Base-by-base conservation (phyloP, 176 grass and related monocot genomes). In the Oryza punctata region DNA sequence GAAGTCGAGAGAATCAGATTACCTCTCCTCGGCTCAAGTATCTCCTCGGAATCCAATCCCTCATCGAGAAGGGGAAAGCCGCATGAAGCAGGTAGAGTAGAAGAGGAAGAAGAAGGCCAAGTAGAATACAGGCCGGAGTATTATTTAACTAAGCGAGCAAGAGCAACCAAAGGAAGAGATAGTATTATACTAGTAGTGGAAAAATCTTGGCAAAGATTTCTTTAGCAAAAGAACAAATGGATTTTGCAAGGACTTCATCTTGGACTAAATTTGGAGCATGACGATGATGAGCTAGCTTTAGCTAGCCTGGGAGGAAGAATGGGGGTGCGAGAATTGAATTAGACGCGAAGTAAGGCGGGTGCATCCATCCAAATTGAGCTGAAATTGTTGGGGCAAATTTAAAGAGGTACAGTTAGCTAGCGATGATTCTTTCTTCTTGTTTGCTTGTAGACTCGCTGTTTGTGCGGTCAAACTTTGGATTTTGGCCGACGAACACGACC, bases 401-500 rank as follows among this genome's bases (percentile, higher is more conserved):
- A 49, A 35, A 35, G 33, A 6, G 33, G 33, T 35, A 35, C 33
- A 35, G 33, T 4, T 35, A 35, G 33, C 33, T 35, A 35, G 33
- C 5, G 26, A 45, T 70, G 35, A 15, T 49, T 44, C 24, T 49
- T 82, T 27, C 2, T 60, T 45, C n/a, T 13, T 72, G 7, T 70
- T 63, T 63, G 50, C 27, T 72, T 46, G 23, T n/a, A 45, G 19
- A 45, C 27, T 35, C 10, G 10, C n/a, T 73, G 25, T 26, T 63
- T 25, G 25, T 82, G 25, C 25, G 69, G 54, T 82, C 80, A 73
- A 41, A 63, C 33, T 13, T 43, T 25, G 38, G 69, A 44, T 19
- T 60, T 44, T 29, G 25, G 11, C 50, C 50, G 50, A 54, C 79
- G 37, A 41, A 40, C 49, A 3, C 8, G 6, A 11, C 50, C 1